Evolutionary conservation across 805 yeast genomes (phyloP), one percentile per base, ranked within the genome.

Genomic region (Spathaspora arborariae): DNA sequence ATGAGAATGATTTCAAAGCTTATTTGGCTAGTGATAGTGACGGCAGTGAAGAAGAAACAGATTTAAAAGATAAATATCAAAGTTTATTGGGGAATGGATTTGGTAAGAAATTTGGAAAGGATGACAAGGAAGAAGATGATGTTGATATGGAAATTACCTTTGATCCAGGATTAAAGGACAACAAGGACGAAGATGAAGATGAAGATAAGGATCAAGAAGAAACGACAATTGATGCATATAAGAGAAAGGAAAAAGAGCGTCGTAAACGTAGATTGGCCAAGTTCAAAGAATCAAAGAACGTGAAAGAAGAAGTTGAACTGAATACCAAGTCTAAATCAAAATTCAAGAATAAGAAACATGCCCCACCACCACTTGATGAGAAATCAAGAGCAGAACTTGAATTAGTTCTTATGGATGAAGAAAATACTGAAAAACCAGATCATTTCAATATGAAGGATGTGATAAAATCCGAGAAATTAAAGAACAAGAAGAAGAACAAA

Each of bases 71-170:
- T 49, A 87, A 84, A 58, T 84, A 88, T 60, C 80, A 79, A 59
- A 73, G 75, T 37, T 67, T 88, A 42, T 78, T 77, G 16, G 80
- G 79, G 15, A 66, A 72, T 18, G 58, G 74, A 5, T 69, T 73
- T 45, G 62, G 63, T 2, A 58, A 61, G 9, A 60, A 56, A 44
- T 53, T 55, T 35, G 60, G 58, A 16, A 48, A 49, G 20, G 61
- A 52, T 10, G 63, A 53, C 0, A n/a, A n/a, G n/a, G 78, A 69
- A 15, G 84, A 80, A 22, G 85, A 74, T 42, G 92, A 82, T 41
- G 84, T 87, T 22, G 97, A 90, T 58, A 87, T 94, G 89, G 98
- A 94, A 63, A 88, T 94, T 56, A 90, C 97, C 0, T 94, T 94
- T 65, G 89, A 91, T 34, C 97, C 98, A 2, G 97, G 88, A 2